Evolutionary conservation across 2,329 filamentous ascomycete species (phyloP).

Genomic region (Dothistroma pini): DNA sequence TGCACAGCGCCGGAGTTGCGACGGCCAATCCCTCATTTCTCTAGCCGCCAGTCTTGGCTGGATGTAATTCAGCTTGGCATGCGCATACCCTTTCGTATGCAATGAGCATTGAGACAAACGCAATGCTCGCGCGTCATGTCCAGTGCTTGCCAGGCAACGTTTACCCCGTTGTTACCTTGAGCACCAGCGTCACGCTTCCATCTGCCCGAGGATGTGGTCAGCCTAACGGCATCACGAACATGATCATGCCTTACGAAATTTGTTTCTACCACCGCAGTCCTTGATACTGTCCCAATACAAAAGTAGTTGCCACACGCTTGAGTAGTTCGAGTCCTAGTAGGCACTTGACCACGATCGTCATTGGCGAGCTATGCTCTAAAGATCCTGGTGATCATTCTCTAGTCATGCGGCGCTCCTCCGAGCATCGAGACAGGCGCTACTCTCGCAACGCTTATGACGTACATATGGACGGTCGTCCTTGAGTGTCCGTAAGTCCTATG

Average conservation of each 20-base stretch:
- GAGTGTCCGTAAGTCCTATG: background rate
- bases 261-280: too few relatives aligned
- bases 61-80: background rate
- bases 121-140: too few relatives aligned
- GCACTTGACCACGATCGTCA: too few relatives aligned
- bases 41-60: background rate
- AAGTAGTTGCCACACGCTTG: too few relatives aligned
- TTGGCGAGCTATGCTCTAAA: too few relatives aligned
- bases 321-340: too few relatives aligned
- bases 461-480: background rate
- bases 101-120: background rate
- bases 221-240: too few relatives aligned
- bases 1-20: background rate
- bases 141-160: too few relatives aligned
- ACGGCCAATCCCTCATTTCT: background rate
- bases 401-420: background rate
- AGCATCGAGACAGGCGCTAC: background rate
- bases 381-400: background rate
- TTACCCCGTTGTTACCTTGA: background rate
- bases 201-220: too few relatives aligned
- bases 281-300: too few relatives aligned
- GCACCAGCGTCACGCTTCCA: too few relatives aligned
- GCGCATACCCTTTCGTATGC: background rate
- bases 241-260: too few relatives aligned
- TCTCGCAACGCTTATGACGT: background rate